Percentiles rank a stretch among this genome's conserved stretches.
phyloP scores from a whole-genome alignment of 164 flowering plant genomes.

The Vitis amurensis region DNA sequence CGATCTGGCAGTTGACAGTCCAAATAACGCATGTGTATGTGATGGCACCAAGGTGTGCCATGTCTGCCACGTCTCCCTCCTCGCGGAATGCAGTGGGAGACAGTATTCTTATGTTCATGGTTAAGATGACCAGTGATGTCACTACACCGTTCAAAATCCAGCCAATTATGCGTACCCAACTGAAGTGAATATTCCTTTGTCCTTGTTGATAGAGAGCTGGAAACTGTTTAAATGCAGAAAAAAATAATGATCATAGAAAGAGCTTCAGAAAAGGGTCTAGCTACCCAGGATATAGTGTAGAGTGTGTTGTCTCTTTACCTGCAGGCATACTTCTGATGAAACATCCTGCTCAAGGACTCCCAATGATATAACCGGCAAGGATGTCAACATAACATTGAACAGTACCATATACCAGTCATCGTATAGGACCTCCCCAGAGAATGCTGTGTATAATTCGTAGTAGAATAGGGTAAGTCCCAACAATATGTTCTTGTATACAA shows the following conservation, averaged over 20 bases:
- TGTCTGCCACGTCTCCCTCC: constrained; percentile 40
- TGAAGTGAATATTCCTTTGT: constrained; percentile 39
- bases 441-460: constrained; percentile 45
- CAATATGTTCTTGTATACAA: constrained; percentile 61
- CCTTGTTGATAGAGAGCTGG: constrained; percentile 70
- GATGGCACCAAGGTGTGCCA: constrained; percentile 43
- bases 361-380: constrained; percentile 60
- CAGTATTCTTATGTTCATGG: constrained; percentile 25
- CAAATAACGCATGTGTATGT: constrained; percentile 56
- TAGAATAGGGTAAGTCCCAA: constrained; percentile 71
- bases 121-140: constrained; percentile 48
- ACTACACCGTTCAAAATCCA: constrained; percentile 55
- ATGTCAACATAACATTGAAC: constrained; percentile 61
- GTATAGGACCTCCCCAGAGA: constrained; percentile 48
- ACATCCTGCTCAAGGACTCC: constrained; percentile 74
- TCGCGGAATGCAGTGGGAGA: constrained; percentile 34
- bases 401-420: constrained; percentile 63
- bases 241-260: background rate
- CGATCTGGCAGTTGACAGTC: constrained; percentile 66
- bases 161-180: constrained; percentile 53
- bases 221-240: constrained; percentile 36
- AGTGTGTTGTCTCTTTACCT: constrained; percentile 28
- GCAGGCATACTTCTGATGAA: constrained; percentile 57
- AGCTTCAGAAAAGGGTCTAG: background rate
- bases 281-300: too few relatives aligned